Evolutionary conservation across 208 protist genomes (phyloP).

Genomic region (Leptomonas seymouri): DNA sequence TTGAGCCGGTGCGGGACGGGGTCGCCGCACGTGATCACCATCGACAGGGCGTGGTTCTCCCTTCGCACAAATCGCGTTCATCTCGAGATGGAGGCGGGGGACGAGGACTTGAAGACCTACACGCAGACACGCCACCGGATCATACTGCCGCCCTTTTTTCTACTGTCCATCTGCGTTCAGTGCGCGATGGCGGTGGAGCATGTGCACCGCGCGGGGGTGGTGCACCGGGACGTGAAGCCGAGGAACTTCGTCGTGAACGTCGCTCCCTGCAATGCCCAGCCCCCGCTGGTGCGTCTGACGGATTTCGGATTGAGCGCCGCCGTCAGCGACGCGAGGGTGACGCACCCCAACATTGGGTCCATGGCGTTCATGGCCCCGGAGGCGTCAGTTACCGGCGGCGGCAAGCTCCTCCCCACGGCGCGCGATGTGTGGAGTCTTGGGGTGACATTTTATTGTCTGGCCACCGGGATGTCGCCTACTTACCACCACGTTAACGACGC

Average conservation of each 20-base stretch:
- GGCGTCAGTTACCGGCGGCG: background rate
- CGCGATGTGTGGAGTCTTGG: constrained; percentile 31
- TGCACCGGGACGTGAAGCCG: constrained; percentile 98
- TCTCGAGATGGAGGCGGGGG: constrained; percentile 20
- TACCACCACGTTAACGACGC: background rate
- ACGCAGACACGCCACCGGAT: constrained; percentile 1
- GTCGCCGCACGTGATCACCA: constrained; percentile 10
- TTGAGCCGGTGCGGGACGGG: background rate
- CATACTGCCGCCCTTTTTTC: constrained; percentile 3
- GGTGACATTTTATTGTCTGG: constrained; percentile 13
- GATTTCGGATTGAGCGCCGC: constrained; percentile 26
- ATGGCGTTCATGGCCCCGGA: constrained; percentile 18
- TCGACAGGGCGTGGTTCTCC: constrained; percentile 18
- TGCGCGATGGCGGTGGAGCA: constrained; percentile 79
- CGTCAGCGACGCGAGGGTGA: background rate
- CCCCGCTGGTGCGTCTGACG: constrained; percentile 13
- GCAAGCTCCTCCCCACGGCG: constrained; percentile 1
- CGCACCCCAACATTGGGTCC: constrained; percentile 10
- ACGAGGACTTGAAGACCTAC: constrained; percentile 15
- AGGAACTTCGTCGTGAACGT: constrained; percentile 98
- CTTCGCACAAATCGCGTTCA: background rate
- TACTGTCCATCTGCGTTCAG: constrained; percentile 23
- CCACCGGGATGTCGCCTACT: background rate
- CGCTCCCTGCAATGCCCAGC: constrained; percentile 38
- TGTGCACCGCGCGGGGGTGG: constrained; percentile 94